These are phyloP conservation scores for Kappamyces sp. DNA, from an alignment of 192 early-diverging fungal genomes.

Conservation along the genomic window DNA sequence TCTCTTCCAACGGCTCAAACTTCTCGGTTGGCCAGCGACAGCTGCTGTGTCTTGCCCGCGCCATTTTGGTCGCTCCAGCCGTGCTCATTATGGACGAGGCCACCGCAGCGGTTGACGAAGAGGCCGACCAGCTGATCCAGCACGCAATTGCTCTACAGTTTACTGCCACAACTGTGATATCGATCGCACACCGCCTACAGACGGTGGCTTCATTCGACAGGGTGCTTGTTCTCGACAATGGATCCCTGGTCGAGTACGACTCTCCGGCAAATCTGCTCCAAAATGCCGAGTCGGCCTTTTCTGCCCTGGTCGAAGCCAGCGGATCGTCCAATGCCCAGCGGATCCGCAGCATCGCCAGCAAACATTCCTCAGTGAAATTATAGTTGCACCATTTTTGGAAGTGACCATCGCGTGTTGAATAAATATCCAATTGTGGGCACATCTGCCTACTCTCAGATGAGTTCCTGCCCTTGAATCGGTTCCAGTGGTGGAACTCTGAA, in stretches of 20 bases:
- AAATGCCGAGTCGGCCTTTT: conserved; percentile 27
- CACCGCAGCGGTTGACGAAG: conserved; percentile 48
- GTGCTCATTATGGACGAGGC: conserved; percentile 50
- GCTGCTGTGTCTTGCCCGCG: conserved; percentile 32
- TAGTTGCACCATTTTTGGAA: too few relatives aligned
- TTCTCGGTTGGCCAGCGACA: conserved; percentile 78
- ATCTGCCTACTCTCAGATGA: too few relatives aligned
- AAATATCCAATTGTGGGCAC: too few relatives aligned
- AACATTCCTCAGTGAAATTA: too few relatives aligned
- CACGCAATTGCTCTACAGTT: too few relatives aligned
- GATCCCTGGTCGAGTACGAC: conserved; percentile 74
- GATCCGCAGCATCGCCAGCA: not conserved
- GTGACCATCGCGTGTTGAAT: too few relatives aligned
- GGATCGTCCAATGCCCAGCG: not conserved
- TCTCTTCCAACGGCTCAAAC: conserved; percentile 70
- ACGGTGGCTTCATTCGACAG: too few relatives aligned
- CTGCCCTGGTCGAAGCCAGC: conserved; percentile 8
- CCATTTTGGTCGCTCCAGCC: conserved; percentile 20
- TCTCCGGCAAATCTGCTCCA: conserved; percentile 60
- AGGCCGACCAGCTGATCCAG: conserved; percentile 62
- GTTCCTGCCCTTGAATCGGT: too few relatives aligned
- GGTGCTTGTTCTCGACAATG: conserved; percentile 56
- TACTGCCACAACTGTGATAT: too few relatives aligned
- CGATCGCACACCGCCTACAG: too few relatives aligned
- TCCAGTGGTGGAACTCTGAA: too few relatives aligned